Evolutionary conservation across 768 basidiomycete genomes (phyloP).

Genomic region (Auriscalpium vulgare): DNA sequence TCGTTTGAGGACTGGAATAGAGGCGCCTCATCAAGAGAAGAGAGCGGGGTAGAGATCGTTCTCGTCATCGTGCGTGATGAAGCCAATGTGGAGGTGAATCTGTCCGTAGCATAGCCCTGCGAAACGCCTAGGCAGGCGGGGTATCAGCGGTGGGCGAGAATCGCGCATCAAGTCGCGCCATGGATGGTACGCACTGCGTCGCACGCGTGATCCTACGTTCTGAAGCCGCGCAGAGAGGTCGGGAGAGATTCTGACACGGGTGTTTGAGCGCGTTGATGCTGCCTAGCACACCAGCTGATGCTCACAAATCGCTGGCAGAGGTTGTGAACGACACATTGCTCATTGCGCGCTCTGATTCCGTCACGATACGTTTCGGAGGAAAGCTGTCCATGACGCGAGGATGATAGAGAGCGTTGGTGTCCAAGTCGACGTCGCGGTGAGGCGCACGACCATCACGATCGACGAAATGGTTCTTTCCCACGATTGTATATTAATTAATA

Average conservation of each 20-base stretch:
- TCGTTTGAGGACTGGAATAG: conserved; percentile 54
- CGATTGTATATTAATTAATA: conserved; percentile 2
- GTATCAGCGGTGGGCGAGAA: conserved; percentile 23
- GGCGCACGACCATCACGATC: not conserved
- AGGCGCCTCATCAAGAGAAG: conserved; percentile 8
- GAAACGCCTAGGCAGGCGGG: conserved; percentile 38
- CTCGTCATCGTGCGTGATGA: not conserved
- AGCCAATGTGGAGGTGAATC: conserved; percentile 4
- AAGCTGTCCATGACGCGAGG: not conserved
- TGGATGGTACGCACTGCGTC: conserved; percentile 44
- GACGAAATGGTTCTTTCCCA: not conserved
- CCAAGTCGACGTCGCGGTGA: not conserved
- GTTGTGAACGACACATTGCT: not conserved
- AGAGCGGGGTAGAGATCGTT: not conserved
- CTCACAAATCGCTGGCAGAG: conserved; percentile 5
- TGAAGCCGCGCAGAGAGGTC: conserved; percentile 50
- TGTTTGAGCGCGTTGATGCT: not conserved
- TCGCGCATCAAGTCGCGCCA: not conserved
- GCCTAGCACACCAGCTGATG: not conserved
- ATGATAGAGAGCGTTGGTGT: not conserved
- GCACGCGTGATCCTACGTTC: conserved; percentile 47
- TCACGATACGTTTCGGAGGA: conserved; percentile 3
- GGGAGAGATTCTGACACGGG: conserved; percentile 30
- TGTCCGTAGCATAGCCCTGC: conserved; percentile 44
- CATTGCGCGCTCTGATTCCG: not conserved